Base-by-base conservation (phyloP, 257 asterid species). In the Nicotiana paniculata region DNA sequence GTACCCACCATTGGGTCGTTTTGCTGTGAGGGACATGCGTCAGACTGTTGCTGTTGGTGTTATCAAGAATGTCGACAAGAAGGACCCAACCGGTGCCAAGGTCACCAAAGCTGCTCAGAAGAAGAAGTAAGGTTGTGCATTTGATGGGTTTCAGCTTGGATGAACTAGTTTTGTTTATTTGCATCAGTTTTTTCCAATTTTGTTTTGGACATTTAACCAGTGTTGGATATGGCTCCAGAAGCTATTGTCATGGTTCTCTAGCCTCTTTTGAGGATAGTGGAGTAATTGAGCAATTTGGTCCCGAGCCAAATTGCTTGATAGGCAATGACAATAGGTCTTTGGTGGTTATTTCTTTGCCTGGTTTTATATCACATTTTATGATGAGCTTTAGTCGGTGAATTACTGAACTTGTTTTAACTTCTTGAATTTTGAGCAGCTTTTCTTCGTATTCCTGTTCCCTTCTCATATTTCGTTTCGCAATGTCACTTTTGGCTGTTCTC, bases 71-170 rank as follows among this genome's bases (percentile, higher is more conserved):
- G 95, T 91, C 13, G 95, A 91, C 37, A 92, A 92, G 96, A 91
- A 91, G 87, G 96, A 91, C 33, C 92, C 96, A 4, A 54, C 89
- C 5, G 96, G 93, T 58, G 96, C 96, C 68, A 91, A 91, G 90
- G 96, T 92, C 37, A 91, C 95, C 83, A 91, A 92, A 89, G 97
- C 95, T 77, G 97, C 97, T 1, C 95, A 63, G 9, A 92, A 92
- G 93, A 92, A 92, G 91, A 92, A 92, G 85, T 91, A 91, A 92
- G 74, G 77, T 10, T 28, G 83, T 66, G 77, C 83, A 1, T 43
- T 43, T 43, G 11, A 43, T 43, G 48, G 48, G 48, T 1, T 43
- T 43, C 11, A 1, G 48, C 3, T 43, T 43, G 3, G 48, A 43
- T 43, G 48, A 43, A 43, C 48, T 43, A 43, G 48, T 43, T 43